Percentiles rank a stretch among this genome's conserved stretches.
Conservation (phyloP, 1,284 basidiomycete genomes). For the Cryptococcus depauperatus region DNA sequence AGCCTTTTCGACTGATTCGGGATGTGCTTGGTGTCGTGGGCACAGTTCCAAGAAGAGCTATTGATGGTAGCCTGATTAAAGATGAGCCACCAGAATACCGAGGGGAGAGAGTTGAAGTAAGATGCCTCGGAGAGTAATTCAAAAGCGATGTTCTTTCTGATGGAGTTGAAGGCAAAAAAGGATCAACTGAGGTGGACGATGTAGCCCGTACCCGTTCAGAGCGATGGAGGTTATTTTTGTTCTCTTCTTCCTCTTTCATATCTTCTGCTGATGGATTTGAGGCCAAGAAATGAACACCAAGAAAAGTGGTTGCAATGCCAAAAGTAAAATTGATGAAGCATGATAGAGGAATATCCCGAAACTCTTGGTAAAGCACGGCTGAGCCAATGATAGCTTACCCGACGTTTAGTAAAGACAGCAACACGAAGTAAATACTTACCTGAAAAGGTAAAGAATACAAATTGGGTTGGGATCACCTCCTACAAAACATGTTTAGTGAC, state of each 20-base stretch:
- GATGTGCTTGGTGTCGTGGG: background rate
- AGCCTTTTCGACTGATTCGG: conserved; percentile 14
- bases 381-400: conserved; percentile 81
- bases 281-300: conserved; percentile 58
- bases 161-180: conserved; percentile 14
- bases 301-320: conserved; percentile 39
- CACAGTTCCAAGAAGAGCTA: too few relatives aligned
- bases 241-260: conserved; percentile 3
- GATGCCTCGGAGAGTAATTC: too few relatives aligned
- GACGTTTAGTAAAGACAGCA: background rate
- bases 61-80: too few relatives aligned
- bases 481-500: too few relatives aligned
- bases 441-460: conserved; percentile 60
- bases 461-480: conserved; percentile 89
- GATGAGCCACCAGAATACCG: too few relatives aligned
- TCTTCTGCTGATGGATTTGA: conserved; percentile 14
- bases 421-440: conserved; percentile 17
- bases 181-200: conserved; percentile 14
- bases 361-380: conserved; percentile 88
- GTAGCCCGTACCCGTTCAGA: background rate
- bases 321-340: conserved; percentile 55
- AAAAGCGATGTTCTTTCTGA: too few relatives aligned
- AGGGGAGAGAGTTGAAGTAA: too few relatives aligned
- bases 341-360: conserved; percentile 69
- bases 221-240: conserved; percentile 1